Evolutionary conservation across 2,329 filamentous ascomycete species (phyloP), one percentile per base, ranked within the genome.

Genomic region (Lecanosticta acicola): DNA sequence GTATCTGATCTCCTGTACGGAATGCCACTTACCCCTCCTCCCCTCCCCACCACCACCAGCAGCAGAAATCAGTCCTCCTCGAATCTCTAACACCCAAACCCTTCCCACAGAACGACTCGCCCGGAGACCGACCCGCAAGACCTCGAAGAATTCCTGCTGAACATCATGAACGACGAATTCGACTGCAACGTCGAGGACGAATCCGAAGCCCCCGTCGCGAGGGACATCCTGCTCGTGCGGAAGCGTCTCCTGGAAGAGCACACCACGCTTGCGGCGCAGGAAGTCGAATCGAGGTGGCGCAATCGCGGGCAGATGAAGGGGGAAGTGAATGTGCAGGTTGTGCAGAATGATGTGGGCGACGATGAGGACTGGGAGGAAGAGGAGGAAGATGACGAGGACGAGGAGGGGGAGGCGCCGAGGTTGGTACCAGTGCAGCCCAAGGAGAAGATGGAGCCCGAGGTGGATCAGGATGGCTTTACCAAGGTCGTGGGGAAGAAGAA

Each of bases 101-200:
- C n/a, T 29, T 5, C 5, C 24, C 11, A 11, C 24, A 29, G 24
- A n/a, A 73, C 61, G 14, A 68, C 73, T 9, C 69, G 73, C 3
- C 74, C 80, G 1, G 73, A 80, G 45, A 81, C 86, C 9, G 85
- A 95, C 57, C 71, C 78, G 14, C 81, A 84, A 53, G 88, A 96
- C 58, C 73, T 96, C 35, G 91, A 97, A 71, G 78, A 84, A 33
- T 81, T 94, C 41, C 74, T 97, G 39, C 73, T 95, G 38, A 87
- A 96, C 61, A 83, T 95, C 50, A 93, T 97, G 84, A 78, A 85
- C 52, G 93, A 97, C 70, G 93, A 98, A 68, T 98, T 97, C 62
- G 89, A 95, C 60, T 85, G 93, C 45, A 84, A 87, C 46, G 80
- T 96, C 20, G 93, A 97, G 61, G 93, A 98, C 66, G 90, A 89